Evolutionary conservation across 129 eudicot species (phyloP).

Genomic region (Lonicera japonica): DNA sequence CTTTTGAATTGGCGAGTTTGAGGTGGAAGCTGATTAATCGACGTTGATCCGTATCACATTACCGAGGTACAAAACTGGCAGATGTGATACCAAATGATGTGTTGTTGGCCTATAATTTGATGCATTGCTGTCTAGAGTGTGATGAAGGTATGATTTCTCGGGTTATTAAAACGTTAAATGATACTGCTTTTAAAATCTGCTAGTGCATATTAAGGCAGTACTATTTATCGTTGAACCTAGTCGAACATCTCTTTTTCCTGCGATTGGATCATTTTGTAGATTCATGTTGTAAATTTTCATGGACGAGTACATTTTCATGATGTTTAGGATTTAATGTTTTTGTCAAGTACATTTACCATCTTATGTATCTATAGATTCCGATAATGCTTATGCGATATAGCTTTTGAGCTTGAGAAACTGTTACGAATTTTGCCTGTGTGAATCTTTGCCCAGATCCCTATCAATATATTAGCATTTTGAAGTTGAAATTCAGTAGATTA

Average conservation of each 20-base stretch:
- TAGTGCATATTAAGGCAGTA: neutral
- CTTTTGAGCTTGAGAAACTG: neutral
- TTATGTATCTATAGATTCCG: neutral
- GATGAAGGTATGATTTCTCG: neutral
- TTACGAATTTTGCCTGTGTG: neutral
- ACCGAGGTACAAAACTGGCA: neutral
- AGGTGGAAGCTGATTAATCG: neutral
- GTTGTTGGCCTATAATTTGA: neutral
- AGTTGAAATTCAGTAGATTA: too few relatives aligned
- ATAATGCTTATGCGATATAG: neutral
- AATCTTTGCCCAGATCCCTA: neutral
- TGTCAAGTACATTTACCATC: neutral
- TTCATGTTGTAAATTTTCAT: neutral
- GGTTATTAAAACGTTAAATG: neutral
- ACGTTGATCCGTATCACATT: neutral
- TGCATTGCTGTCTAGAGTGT: neutral
- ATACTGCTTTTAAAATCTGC: neutral
- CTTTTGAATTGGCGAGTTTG: neutral
- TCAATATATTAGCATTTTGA: too few relatives aligned
- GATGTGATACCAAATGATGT: neutral
- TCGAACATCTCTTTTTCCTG: neutral
- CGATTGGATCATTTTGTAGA: neutral
- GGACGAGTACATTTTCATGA: neutral
- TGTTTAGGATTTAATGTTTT: neutral
- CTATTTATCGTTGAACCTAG: neutral